Evolutionary conservation across 495 filamentous ascomycete species (phyloP), one percentile per base, ranked within the genome.

Genomic region (Friedmanniomyces endolithicus): DNA sequence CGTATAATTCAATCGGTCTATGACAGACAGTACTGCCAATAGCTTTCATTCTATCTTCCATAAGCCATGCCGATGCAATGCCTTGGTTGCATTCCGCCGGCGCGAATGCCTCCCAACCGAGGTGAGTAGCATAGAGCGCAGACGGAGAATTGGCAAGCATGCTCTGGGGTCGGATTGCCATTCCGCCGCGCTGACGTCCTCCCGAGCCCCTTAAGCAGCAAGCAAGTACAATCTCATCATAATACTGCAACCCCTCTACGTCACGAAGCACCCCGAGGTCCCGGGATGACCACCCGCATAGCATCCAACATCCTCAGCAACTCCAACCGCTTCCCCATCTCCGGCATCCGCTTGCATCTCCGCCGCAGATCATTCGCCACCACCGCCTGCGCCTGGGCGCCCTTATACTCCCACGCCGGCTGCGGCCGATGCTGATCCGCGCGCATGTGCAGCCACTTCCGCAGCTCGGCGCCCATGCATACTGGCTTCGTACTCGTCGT

Each of bases 291-390:
- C n/a, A 62, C 55, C 35, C 29, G 17, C 6, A 62, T 39, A 4
- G 59, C 59, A 22, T 27, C 33, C 51, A 58, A n/a, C 34, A 62
- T 58, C 51, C 14, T 43, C 50, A 6, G 17, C 50, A 62, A 25
- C 59, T 58, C 59, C 39, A 6, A 19, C 55, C 48, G 34, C 59
- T 58, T 58, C 29, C 56, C 55, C 46, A 2, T 14, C 51, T 58
- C 55, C 29, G 35, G 31, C 54, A 58, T 58, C 34, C 59, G 43
- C 50, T 52, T 58, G 20, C 31, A 14, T 29, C 55, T 23, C 23
- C 59, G 19, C 55, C 47, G n/a, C 55, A 62, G 16, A 48, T 62
- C 59, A 35, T 43, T 62, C 44, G 43, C 59, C 44, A 58, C 52
- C 37, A 24, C 34, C 11, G n/a, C 34, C 41, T 45, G 40, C 29